Evolutionary conservation across 805 yeast genomes (phyloP), one percentile per base, ranked within the genome.

Genomic region (Spathaspora gorwiae): DNA sequence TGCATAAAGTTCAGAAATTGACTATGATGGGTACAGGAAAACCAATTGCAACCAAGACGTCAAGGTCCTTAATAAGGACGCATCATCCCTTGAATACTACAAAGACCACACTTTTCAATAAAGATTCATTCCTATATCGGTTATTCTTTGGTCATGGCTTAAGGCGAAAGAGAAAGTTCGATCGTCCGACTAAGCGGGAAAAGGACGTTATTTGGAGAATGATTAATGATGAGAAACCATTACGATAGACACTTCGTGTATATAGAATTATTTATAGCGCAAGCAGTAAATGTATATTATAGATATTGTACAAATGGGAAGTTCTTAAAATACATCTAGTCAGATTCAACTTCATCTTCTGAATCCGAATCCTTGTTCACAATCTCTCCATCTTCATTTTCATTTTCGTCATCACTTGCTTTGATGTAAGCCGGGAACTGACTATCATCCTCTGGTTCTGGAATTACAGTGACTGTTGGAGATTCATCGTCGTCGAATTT

Each of bases 1-100:
- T 87, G 36, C 71, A 76, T 43, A 66, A 76, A 13, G 88, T 87
- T 0, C 89, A 85, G 47, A 79, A 75, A 48, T 62, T 86, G 54
- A 83, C 90, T 0, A 78, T 84, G 77, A 79, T 68, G 73, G 62
- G 64, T 8, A 46, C 50, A 27, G 38, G 39, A 15, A 30, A 24
- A 5, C 32, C 32, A 9, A 29, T 29, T 9, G 12, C 12, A 9
- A 9, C 32, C 12, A 35, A 12, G n/a, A 30, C 6, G 2, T 10
- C 9, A 15, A 24, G 11, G 12, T 10, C 9, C 10, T 9, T 10
- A 12, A 24, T 10, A 15, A 3, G 12, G 9, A 15, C 3, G 37
- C 37, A 35, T 15, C 9, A 10, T 19, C 12, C 12, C 5, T 10
- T 15, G 6, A 7, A 26, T 13, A 12, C 37, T 19, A 13, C 19